phyloP scores from a whole-genome alignment of 352 stramenopile species.

The Phytophthora capsici region DNA sequence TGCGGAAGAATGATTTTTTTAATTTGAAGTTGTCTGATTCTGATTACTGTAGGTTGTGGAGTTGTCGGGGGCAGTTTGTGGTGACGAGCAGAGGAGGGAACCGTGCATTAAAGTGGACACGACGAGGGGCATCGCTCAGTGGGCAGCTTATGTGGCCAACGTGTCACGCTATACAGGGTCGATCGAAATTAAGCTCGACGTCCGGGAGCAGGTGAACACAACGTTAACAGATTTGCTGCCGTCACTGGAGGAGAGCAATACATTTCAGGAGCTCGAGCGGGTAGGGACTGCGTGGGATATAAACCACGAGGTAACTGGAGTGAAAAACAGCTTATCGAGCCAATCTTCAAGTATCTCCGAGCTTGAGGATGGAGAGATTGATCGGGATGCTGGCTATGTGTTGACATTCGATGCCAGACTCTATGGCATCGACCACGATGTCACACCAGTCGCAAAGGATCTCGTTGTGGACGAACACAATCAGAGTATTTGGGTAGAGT shows the following conservation, averaged over 20 bases:
- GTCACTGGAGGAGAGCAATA: slow-evolving; percentile 17
- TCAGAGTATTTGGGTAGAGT: slow-evolving; percentile 82
- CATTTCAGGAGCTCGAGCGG: slow-evolving; percentile 37
- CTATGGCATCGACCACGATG: slow-evolving; percentile 65
- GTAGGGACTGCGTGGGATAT: slow-evolving; percentile 36
- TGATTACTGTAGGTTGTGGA: slow-evolving; percentile 46
- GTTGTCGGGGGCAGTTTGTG: slow-evolving; percentile 65
- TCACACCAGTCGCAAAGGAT: slow-evolving; percentile 45
- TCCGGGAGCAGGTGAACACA: slow-evolving; percentile 55
- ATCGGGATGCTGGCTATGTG: slow-evolving; percentile 59
- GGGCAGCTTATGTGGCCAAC: slow-evolving; percentile 74
- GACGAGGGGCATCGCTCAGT: slow-evolving; percentile 52
- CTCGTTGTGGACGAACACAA: slow-evolving; percentile 69
- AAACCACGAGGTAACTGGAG: slow-evolving; percentile 18
- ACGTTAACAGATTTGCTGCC: slow-evolving; percentile 8
- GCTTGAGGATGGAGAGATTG: slow-evolving; percentile 24
- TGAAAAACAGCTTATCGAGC: slow-evolving; percentile 8
- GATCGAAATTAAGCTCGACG: slow-evolving; percentile 63
- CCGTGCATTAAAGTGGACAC: slow-evolving; percentile 82
- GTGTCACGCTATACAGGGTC: slow-evolving; percentile 73
- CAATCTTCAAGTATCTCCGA: slow-evolving; percentile 10
- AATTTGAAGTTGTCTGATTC: slow-evolving; percentile 17
- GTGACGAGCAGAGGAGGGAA: slow-evolving; percentile 18
- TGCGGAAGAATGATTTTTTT: slow-evolving; percentile 16
- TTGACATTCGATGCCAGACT: slow-evolving; percentile 74